Conservation (phyloP, 2,329 filamentous ascomycete genomes). For the Lizonia empirigonia region DNA sequence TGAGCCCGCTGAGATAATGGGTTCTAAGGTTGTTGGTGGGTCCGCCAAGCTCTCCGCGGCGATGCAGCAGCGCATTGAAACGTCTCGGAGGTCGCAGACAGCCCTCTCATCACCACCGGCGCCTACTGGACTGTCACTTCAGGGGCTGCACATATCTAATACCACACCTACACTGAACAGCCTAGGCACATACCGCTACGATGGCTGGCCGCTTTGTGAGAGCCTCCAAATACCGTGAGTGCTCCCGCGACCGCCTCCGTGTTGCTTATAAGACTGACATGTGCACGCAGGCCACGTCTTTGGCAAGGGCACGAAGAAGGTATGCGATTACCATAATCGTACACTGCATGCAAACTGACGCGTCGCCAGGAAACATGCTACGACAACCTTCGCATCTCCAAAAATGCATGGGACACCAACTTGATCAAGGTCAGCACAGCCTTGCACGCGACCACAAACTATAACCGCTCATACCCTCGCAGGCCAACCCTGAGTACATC, state of each 20-base stretch:
- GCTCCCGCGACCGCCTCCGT: slow-evolving; percentile 26
- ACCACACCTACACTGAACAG: slow-evolving; percentile 1
- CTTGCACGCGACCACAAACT: slow-evolving; percentile 36
- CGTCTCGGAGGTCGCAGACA: slow-evolving; percentile 14
- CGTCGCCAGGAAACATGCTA: slow-evolving; percentile 82
- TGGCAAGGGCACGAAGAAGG: slow-evolving; percentile 90
- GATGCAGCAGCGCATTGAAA: slow-evolving; percentile 19
- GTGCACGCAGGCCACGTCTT: slow-evolving; percentile 85
- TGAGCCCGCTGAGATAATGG: too few relatives aligned
- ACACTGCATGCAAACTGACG: slow-evolving; percentile 17
- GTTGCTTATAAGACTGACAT: slow-evolving; percentile 32
- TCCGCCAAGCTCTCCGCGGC: slow-evolving; percentile 12
- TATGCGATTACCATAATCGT: slow-evolving; percentile 32
- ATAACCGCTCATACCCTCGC: slow-evolving; percentile 36
- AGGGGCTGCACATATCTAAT: slow-evolving; percentile 10
- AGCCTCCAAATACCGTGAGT: slow-evolving; percentile 73
- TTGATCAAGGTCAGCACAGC: slow-evolving; percentile 78
- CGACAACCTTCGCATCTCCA: slow-evolving; percentile 95
- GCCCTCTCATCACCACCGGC: slow-evolving; percentile 9
- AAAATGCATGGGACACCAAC: slow-evolving; percentile 99
- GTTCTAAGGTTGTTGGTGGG: background rate
- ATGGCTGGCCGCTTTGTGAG: slow-evolving; percentile 77
- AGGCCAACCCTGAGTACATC: slow-evolving; percentile 95
- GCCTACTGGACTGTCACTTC: slow-evolving; percentile 12
- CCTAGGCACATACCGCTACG: slow-evolving; percentile 15